Base-by-base conservation (phyloP, 176 grass and related monocot species). In the Oryza nivara region DNA sequence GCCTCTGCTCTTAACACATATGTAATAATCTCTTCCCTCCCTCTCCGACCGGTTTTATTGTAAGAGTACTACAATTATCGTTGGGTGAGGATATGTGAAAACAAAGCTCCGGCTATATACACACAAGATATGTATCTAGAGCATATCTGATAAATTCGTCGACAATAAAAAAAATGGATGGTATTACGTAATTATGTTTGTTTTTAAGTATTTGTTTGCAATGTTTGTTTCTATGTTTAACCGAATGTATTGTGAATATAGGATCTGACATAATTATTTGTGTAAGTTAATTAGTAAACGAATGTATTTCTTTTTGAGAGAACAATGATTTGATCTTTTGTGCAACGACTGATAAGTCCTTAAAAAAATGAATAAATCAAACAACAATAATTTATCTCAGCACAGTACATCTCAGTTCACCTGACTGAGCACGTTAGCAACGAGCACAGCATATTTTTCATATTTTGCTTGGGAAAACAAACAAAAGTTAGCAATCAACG, bases 31-130 rank as follows among this genome's bases (percentile, higher is more conserved):
- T 74, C 47, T 49, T 10, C 3, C 47, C 71, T 75, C 61, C 45
- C 71, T 17, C 58, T 25, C 41, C n/a, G 23, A 76, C 30, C n/a
- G 3, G 19, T 4, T 19, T 35, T 67, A 22, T 7, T 36, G 43
- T 34, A 74, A n/a, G 40, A 47, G 16, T 48, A 65, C 56, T 83
- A 67, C 81, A 66, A 67, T 7, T 75, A 75, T 75, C 45, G 45
- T 69, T 69, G 65, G 78, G 78, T 80, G 78, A 69, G 78, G 26
- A 80, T 17, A 38, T 68, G 45, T 68, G 17, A 68, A 48, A 65
- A 22, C 60, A 67, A 67, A 69, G 28, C 78, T 80, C 77, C 65
- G 81, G 61, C 70, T 83, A 83, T 83, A 83, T 14, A 83, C 9
- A 70, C 34, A 75, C 10, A 19, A 38, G 17, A 81, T 70, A 81